A percentile compares a stretch with the other conserved stretches of the same genome.
These are phyloP conservation scores for Tolypocladium sp. DNA, from an alignment of 2,329 filamentous ascomycete species.

Conservation along the genomic window DNA sequence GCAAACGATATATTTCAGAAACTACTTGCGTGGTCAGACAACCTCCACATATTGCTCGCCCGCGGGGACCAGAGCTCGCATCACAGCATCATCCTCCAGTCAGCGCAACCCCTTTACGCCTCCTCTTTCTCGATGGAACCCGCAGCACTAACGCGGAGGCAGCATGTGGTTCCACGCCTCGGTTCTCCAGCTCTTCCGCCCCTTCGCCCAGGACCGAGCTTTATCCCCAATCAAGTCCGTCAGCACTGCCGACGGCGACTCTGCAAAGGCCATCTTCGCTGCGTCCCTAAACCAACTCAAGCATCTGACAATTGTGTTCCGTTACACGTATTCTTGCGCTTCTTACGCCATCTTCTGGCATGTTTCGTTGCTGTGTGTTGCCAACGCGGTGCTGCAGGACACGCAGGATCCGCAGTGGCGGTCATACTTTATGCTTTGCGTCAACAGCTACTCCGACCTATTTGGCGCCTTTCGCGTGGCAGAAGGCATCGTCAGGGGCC, in stretches of 20 bases:
- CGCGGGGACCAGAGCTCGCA: neutral
- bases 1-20: neutral
- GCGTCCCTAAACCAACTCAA: neutral
- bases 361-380: neutral
- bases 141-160: neutral
- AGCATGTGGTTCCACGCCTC: neutral
- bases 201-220: neutral
- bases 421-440: neutral
- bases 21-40: neutral
- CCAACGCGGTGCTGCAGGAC: neutral
- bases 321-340: neutral
- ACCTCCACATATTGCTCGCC: neutral
- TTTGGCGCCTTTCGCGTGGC: neutral
- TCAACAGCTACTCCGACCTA: neutral
- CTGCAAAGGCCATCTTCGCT: neutral
- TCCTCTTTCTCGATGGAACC: neutral
- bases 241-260: no score
- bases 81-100: neutral
- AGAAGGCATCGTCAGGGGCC: neutral
- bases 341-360: neutral
- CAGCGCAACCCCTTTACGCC: neutral
- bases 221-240: no score
- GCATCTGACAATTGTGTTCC: neutral
- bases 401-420: neutral
- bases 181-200: neutral